Evolutionary conservation across 768 basidiomycete genomes (phyloP).

Genomic region (Clitopilus hobsonii): DNA sequence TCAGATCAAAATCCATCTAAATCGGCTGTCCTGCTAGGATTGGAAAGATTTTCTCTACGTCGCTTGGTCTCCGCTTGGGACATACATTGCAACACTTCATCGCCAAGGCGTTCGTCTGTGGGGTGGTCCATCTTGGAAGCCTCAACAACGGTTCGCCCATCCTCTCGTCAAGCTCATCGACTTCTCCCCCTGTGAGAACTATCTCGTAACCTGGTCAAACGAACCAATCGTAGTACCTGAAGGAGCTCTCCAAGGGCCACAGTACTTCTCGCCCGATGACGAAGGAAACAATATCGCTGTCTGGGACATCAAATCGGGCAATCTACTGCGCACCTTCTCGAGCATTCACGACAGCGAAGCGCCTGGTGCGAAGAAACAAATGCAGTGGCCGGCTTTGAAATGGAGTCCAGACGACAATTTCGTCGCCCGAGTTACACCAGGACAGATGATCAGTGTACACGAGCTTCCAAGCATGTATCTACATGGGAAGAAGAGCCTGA

Average conservation of each 20-base stretch:
- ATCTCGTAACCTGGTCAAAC: conserved; percentile 96
- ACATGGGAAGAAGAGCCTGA: conserved; percentile 93
- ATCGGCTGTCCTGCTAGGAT: conserved; percentile 46
- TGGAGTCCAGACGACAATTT: conserved; percentile 98
- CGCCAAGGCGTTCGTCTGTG: conserved; percentile 93
- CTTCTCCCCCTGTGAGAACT: conserved; percentile 95
- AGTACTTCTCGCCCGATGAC: conserved; percentile 88
- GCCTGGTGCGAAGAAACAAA: conserved; percentile 63
- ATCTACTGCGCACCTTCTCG: conserved; percentile 89
- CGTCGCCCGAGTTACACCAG: conserved; percentile 84
- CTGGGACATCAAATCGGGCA: conserved; percentile 96
- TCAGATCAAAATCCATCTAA: conserved; percentile 12
- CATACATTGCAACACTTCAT: conserved; percentile 91
- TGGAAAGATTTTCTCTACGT: conserved; percentile 96
- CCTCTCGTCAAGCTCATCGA: conserved; percentile 93
- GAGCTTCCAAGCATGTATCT: conserved; percentile 93
- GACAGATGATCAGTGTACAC: conserved; percentile 93
- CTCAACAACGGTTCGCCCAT: conserved; percentile 89
- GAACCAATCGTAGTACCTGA: conserved; percentile 87
- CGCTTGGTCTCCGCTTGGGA: conserved; percentile 95
- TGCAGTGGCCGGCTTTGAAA: conserved; percentile 94
- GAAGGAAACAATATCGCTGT: conserved; percentile 96
- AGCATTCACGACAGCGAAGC: conserved; percentile 56
- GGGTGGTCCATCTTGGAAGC: conserved; percentile 90
- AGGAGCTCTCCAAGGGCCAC: conserved; percentile 73